Evolutionary conservation across 352 stramenopile species (phyloP).

Genomic region (Phytophthora idaei): DNA sequence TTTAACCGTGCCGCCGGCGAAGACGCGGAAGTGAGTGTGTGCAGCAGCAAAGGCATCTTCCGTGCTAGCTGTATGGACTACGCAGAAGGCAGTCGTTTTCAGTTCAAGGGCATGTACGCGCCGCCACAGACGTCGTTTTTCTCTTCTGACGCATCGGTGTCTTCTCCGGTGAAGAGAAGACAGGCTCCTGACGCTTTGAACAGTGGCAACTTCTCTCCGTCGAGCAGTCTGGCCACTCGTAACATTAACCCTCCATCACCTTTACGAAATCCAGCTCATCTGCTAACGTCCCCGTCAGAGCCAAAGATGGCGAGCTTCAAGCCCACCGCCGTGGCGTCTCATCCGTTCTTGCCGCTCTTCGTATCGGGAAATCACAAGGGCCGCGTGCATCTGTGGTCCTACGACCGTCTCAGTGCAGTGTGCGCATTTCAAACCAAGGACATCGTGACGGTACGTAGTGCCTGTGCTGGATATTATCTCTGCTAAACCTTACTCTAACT

Average conservation of each 20-base stretch:
- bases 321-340: conserved; percentile 70
- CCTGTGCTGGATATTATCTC: background rate
- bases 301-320: conserved; percentile 74
- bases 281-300: conserved; percentile 39
- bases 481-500: conserved; percentile 1
- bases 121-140: conserved; percentile 54
- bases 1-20: conserved; percentile 71
- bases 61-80: conserved; percentile 70
- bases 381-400: conserved; percentile 84
- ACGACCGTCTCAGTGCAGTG: conserved; percentile 75
- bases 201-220: conserved; percentile 35
- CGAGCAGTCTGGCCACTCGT: conserved; percentile 26
- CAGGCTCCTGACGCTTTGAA: conserved; percentile 16
- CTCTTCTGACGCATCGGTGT: conserved; percentile 26
- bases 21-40: conserved; percentile 71
- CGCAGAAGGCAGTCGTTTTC: conserved; percentile 71
- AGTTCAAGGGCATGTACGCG: conserved; percentile 84
- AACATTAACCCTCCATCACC: conserved; percentile 30
- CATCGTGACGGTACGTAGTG: conserved; percentile 53
- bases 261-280: conserved; percentile 36
- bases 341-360: conserved; percentile 82
- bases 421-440: conserved; percentile 75
- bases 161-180: conserved; percentile 35
- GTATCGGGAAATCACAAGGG: conserved; percentile 84
- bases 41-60: conserved; percentile 77